A percentile compares a stretch with the other conserved stretches of the same genome.
Evolutionary conservation across 805 yeast species (phyloP).

Genomic region (Blastobotrys peoriensis): DNA sequence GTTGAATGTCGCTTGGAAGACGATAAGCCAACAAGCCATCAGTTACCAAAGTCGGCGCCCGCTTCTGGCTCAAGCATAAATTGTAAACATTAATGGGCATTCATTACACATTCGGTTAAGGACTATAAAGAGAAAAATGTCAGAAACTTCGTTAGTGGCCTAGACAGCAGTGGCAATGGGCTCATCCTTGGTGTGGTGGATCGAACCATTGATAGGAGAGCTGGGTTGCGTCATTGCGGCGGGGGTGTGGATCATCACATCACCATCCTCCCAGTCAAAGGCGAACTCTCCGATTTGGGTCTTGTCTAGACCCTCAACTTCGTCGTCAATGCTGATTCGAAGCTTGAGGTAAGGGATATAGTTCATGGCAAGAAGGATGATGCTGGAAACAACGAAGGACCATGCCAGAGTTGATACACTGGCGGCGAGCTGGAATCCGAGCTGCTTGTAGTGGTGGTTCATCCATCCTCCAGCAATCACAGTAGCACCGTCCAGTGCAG

Average conservation of each 20-base stretch:
- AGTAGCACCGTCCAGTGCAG: slow-evolving; percentile 42
- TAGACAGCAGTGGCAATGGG: background rate
- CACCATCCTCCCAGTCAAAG: slow-evolving; percentile 28
- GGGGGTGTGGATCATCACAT: background rate
- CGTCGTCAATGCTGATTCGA: slow-evolving; percentile 86
- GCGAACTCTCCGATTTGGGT: slow-evolving; percentile 90
- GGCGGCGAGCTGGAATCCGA: slow-evolving; percentile 92
- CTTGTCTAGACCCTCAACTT: slow-evolving; percentile 80
- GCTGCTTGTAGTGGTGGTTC: slow-evolving; percentile 81
- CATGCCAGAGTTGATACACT: slow-evolving; percentile 66
- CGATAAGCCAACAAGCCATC: too few species aligned
- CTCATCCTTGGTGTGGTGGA: background rate
- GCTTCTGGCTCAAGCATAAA: too few species aligned
- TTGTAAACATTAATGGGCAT: too few species aligned
- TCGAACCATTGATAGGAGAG: background rate
- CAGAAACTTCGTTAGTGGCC: background rate
- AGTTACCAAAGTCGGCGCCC: too few species aligned
- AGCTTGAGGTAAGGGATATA: slow-evolving; percentile 75
- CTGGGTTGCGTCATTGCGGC: background rate
- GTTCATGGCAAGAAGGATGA: slow-evolving; percentile 67
- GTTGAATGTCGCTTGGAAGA: too few species aligned
- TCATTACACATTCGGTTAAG: too few species aligned
- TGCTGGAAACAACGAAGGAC: slow-evolving; percentile 72
- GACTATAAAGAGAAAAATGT: too few species aligned
- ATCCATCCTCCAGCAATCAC: slow-evolving; percentile 86